Evolutionary conservation across 1,284 basidiomycete species (phyloP), one percentile per base, ranked within the genome.

Genomic region (Xanthoconium separans): DNA sequence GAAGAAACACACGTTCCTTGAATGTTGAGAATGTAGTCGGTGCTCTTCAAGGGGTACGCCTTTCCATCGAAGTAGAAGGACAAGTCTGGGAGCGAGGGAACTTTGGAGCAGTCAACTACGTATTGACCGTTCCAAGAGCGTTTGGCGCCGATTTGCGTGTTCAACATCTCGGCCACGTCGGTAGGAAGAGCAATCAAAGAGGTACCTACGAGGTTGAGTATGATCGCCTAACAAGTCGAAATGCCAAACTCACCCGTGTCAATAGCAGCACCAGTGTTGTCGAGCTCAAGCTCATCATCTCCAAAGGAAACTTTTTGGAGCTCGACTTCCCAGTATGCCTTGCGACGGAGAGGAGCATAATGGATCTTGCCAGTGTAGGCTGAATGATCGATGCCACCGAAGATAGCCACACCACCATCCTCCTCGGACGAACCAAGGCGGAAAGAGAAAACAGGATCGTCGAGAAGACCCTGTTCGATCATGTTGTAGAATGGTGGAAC

Each of bases 321-420:
- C 72, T 95, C 94, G 54, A 98, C 93, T 72, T 98, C 93, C 97
- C 97, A 99, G 79, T 99, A 99, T 8, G 95, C 97, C 80, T 93
- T 95, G 68, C 95, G 86, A 66, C 95, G 90, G 55, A 99, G 81
- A 53, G 97, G 96, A 29, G 91, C 93, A 67, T 98, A 99, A 42
- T 75, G 70, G 58, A 99, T 82, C 70, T 89, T 80, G 72, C 96
- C 97, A 15, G 74, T 82, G 78, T 90, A 98, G 51, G 92, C 90
- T 37, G 65, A 66, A 29, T 77, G 58, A 73, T 99, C 95, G 59
- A 98, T 83, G 49, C 96, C 97, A 68, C 97, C 97, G 65, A 99
- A 98, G 53, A 90, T 77, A 49, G 89, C 93, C 74, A 96, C 94
- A 52, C 97, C 97, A 56, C 91, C 94, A 69, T 97, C 94, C 2